These are phyloP conservation scores for Suillus bovinus DNA, from an alignment of 768 basidiomycete genomes.

Conservation along the genomic window DNA sequence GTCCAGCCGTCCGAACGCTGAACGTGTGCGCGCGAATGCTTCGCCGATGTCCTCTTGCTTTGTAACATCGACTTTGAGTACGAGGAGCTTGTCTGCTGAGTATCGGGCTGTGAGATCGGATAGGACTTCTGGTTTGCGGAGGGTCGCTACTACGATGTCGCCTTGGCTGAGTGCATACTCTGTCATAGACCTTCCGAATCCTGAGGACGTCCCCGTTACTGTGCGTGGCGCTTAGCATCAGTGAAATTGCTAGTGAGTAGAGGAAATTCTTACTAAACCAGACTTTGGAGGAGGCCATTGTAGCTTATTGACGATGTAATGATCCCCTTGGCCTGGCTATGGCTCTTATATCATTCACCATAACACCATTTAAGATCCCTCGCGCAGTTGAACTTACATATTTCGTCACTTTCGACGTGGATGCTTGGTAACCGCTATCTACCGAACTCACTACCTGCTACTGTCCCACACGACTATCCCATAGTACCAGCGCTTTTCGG, in stretches of 20 bases:
- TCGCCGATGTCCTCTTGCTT: background rate
- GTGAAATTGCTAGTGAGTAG: background rate
- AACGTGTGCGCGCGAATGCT: background rate
- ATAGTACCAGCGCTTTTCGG: too few relatives aligned
- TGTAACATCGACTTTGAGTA: background rate
- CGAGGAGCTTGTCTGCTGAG: background rate
- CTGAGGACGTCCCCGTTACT: background rate
- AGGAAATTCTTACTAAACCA: background rate
- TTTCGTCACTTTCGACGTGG: background rate
- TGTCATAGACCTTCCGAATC: background rate
- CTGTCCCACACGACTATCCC: too few relatives aligned
- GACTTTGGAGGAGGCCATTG: background rate
- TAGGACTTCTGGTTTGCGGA: background rate
- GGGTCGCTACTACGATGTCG: background rate
- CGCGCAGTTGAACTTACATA: background rate
- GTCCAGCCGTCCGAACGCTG: background rate
- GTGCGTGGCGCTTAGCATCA: background rate
- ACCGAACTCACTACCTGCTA: too few relatives aligned
- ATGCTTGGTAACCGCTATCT: too few relatives aligned
- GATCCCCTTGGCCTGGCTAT: background rate
- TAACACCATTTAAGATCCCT: background rate
- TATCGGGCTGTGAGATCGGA: background rate
- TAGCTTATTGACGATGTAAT: background rate
- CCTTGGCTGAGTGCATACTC: background rate
- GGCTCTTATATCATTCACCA: background rate